Evolutionary conservation across 371 early-diverging fungal genomes (phyloP).

Genomic region (Rhizopus sp.): DNA sequence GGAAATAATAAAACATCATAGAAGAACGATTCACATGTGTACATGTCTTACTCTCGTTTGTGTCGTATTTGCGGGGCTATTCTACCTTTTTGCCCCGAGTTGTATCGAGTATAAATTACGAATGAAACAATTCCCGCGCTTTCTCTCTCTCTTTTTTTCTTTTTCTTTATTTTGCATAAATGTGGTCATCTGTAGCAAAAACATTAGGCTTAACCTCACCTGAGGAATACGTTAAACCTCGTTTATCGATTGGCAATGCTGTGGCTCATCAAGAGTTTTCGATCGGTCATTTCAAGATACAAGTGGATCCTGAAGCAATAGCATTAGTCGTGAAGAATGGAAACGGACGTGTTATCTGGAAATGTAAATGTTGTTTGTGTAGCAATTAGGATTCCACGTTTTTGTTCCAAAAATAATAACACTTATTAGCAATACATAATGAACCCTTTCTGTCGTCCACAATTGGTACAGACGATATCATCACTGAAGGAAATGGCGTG

Average conservation of each 20-base stretch:
- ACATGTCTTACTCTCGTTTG: too few species aligned
- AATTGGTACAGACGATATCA: conserved; percentile 32
- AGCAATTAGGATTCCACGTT: conserved; percentile 9
- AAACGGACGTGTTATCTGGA: conserved; percentile 27
- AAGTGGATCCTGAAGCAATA: conserved; percentile 25
- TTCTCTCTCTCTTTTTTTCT: conserved; percentile 3
- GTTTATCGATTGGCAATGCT: conserved; percentile 30
- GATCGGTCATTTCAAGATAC: conserved; percentile 25
- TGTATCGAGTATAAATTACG: neutral
- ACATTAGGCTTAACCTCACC: conserved; percentile 20
- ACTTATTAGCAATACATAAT: conserved; percentile 37
- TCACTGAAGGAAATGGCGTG: conserved; percentile 22
- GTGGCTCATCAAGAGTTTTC: conserved; percentile 28
- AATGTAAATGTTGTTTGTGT: conserved; percentile 24
- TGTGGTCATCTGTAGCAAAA: conserved; percentile 31
- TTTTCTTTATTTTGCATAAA: conserved; percentile 11
- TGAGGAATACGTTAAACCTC: conserved; percentile 27
- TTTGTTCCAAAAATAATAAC: conserved; percentile 3
- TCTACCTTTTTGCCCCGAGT: neutral
- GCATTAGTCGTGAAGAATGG: conserved; percentile 22
- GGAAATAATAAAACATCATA: too few species aligned
- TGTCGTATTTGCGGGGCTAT: too few species aligned
- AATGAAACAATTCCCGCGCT: neutral
- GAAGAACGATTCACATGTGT: too few species aligned
- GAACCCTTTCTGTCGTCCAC: conserved; percentile 41